Conservation (phyloP, 2,329 filamentous ascomycete genomes). For the Epichloe brachyelytri region DNA sequence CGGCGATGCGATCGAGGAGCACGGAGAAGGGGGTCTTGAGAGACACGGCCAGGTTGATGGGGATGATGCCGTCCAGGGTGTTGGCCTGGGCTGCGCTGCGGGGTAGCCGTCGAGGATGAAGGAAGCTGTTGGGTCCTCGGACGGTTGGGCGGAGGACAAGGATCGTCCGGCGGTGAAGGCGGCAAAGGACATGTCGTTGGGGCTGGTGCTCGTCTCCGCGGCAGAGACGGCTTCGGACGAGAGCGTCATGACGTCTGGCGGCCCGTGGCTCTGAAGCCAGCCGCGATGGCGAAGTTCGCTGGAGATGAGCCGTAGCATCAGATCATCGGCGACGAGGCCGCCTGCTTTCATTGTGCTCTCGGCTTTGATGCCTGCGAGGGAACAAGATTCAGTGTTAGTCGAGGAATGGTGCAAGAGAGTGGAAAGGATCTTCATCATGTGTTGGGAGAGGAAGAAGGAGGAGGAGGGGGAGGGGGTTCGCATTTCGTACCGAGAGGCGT, state of each 20-base stretch:
- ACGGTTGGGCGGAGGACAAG: conserved; percentile 28
- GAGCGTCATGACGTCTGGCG: conserved; percentile 38
- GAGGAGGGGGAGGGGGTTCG: background rate
- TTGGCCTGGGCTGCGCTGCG: conserved; percentile 71
- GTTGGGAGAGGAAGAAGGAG: background rate
- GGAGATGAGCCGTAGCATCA: conserved; percentile 86
- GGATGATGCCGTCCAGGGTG: conserved; percentile 66
- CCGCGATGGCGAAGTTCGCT: conserved; percentile 76
- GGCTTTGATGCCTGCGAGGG: conserved; percentile 64
- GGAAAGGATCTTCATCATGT: background rate
- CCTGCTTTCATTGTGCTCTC: conserved; percentile 80
- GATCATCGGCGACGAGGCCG: conserved; percentile 76
- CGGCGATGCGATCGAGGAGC: conserved; percentile 79
- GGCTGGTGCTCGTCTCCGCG: conserved; percentile 16
- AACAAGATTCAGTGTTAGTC: background rate
- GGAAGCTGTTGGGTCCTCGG: conserved; percentile 64
- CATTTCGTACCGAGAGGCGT: conserved; percentile 60
- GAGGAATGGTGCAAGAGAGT: background rate
- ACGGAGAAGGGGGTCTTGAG: conserved; percentile 75
- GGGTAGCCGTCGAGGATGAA: conserved; percentile 94
- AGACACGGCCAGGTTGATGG: conserved; percentile 89
- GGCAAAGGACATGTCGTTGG: conserved; percentile 13
- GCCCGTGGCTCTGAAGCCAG: conserved; percentile 53
- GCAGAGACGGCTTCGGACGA: conserved; percentile 27
- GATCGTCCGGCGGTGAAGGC: conserved; percentile 1